phyloP scores from a whole-genome alignment of 106 monocot species.

The Acorus gramineus region DNA sequence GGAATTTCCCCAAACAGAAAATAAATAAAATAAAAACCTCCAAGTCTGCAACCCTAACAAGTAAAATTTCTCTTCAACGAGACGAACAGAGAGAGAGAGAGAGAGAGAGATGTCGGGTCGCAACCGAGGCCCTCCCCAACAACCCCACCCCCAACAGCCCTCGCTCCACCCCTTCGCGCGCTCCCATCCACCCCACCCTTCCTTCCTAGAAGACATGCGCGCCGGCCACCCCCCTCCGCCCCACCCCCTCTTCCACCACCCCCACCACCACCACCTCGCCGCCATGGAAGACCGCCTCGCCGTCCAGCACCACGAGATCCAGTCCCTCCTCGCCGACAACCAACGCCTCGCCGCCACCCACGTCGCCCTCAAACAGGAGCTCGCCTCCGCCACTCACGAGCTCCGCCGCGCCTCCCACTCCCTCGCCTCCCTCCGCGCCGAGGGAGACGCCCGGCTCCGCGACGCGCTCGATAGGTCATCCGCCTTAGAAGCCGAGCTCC shows the following conservation, averaged over 20 bases:
- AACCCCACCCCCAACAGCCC: conserved; percentile 1
- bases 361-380: conserved; percentile 83
- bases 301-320: conserved; percentile 60
- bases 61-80: too few relatives aligned
- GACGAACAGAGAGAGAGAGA: not conserved
- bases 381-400: conserved; percentile 52
- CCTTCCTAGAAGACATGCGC: conserved; percentile 8
- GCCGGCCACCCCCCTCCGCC: conserved; percentile 6
- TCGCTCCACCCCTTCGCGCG: not conserved
- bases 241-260: conserved; percentile 3
- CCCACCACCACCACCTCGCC: conserved; percentile 11
- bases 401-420: conserved; percentile 23
- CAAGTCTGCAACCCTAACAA: too few relatives aligned
- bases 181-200: not conserved
- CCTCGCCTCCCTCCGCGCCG: conserved; percentile 17
- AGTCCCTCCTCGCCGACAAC: conserved; percentile 67
- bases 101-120: not conserved
- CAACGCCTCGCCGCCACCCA: conserved; percentile 89
- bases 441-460: conserved; percentile 37
- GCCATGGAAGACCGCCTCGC: conserved; percentile 57
- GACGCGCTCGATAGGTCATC: conserved; percentile 19
- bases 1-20: too few relatives aligned
- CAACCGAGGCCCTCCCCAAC: conserved; percentile 1
- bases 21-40: too few relatives aligned
- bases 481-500: conserved; percentile 42